Percentiles rank a stretch among this genome's conserved stretches.
Evolutionary conservation across 768 basidiomycete species (phyloP).

Genomic region (Tubosaeta sp.): DNA sequence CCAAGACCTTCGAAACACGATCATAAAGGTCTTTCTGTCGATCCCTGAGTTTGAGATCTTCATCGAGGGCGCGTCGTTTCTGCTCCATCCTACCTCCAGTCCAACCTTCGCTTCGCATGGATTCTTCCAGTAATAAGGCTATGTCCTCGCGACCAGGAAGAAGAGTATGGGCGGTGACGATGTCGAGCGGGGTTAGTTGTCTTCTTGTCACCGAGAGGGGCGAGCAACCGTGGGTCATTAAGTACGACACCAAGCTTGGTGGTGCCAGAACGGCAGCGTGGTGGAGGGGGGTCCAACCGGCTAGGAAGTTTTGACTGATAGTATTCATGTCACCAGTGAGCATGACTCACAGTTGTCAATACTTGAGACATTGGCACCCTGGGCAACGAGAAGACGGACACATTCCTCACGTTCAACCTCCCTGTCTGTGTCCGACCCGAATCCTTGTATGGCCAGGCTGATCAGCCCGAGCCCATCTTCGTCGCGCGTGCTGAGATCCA

Average conservation of each 20-base stretch:
- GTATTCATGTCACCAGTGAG: background rate
- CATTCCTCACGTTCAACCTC: slow-evolving; percentile 91
- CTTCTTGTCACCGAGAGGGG: slow-evolving; percentile 72
- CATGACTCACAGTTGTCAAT: slow-evolving; percentile 57
- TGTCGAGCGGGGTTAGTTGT: slow-evolving; percentile 82
- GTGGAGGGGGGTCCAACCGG: slow-evolving; percentile 93
- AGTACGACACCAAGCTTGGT: slow-evolving; percentile 85
- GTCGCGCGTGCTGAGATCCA: slow-evolving; percentile 70
- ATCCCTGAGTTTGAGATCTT: slow-evolving; percentile 48
- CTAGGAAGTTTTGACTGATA: slow-evolving; percentile 37
- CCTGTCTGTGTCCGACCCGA: slow-evolving; percentile 75
- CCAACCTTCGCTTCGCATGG: slow-evolving; percentile 85
- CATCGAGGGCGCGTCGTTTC: slow-evolving; percentile 55
- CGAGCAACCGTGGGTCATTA: slow-evolving; percentile 90
- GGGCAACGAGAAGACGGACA: slow-evolving; percentile 71
- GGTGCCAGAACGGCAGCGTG: slow-evolving; percentile 87
- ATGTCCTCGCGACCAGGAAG: slow-evolving; percentile 83
- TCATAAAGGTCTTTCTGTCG: slow-evolving; percentile 54
- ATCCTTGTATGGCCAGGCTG: slow-evolving; percentile 75
- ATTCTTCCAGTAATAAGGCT: slow-evolving; percentile 80
- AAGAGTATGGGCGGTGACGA: slow-evolving; percentile 79
- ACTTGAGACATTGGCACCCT: slow-evolving; percentile 62
- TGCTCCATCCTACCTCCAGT: slow-evolving; percentile 72
- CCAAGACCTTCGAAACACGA: slow-evolving; percentile 53
- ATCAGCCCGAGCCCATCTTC: slow-evolving; percentile 84